Evolutionary conservation across 768 basidiomycete genomes (phyloP).

Genomic region (Xerocomus brunneocitrinus): DNA sequence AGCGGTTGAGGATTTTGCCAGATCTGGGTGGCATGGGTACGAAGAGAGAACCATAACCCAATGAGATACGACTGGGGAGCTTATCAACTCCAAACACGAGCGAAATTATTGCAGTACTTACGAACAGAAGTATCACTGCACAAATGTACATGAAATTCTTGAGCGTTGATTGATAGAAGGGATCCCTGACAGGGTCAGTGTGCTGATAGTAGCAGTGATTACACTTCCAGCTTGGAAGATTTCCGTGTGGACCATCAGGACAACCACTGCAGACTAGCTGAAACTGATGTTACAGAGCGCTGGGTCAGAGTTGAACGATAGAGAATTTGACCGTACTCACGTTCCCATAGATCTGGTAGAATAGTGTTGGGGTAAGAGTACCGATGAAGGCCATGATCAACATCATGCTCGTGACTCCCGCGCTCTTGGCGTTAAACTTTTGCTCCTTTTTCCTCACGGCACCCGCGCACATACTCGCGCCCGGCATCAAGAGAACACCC

Average conservation of each 20-base stretch:
- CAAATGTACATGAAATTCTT: conserved; percentile 96
- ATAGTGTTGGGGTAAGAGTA: conserved; percentile 88
- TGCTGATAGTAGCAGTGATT: conserved; percentile 93
- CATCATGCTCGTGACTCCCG: conserved; percentile 99
- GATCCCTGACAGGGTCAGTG: conserved; percentile 87
- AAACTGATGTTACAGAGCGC: conserved; percentile 51
- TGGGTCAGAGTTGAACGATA: conserved; percentile 3
- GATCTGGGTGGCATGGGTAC: conserved; percentile 96
- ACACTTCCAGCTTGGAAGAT: conserved; percentile 65
- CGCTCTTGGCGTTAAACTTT: conserved; percentile 98
- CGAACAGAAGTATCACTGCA: conserved; percentile 83
- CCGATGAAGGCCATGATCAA: conserved; percentile 99
- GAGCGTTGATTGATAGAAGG: conserved; percentile 95
- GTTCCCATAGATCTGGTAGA: conserved; percentile 97
- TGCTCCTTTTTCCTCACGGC: conserved; percentile 91
- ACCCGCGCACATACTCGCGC: conserved; percentile 89
- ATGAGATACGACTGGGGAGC: conserved; percentile 81
- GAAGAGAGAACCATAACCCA: conserved; percentile 97
- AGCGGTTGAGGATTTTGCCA: conserved; percentile 97
- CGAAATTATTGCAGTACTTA: conserved; percentile 39
- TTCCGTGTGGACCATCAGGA: conserved; percentile 36
- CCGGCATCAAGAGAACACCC: conserved; percentile 96
- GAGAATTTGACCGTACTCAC: conserved; percentile 47
- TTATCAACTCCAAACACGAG: conserved; percentile 2
- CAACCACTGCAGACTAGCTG: conserved; percentile 83